Percentiles rank a stretch among this genome's conserved stretches.
phyloP scores from a whole-genome alignment of 2,329 filamentous ascomycete species.

The Claviceps africana region DNA sequence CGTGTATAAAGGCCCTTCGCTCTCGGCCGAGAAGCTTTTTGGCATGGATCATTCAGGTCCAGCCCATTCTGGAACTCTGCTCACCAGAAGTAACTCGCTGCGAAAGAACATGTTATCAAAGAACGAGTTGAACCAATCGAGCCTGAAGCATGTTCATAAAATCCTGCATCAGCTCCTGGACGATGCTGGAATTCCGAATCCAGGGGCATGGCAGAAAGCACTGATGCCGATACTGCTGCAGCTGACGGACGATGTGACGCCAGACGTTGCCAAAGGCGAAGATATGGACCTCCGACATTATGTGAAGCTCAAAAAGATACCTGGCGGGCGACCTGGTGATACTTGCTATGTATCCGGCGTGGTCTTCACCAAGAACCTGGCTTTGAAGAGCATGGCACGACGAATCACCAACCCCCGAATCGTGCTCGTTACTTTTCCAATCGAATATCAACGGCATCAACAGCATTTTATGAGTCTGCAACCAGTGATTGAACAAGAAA shows the following conservation, averaged over 20 bases:
- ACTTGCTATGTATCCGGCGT: constrained; percentile 94
- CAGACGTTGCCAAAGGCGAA: constrained; percentile 78
- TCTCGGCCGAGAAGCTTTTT: constrained; percentile 37
- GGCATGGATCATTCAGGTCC: constrained; percentile 31
- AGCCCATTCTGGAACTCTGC: constrained; percentile 27
- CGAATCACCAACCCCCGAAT: constrained; percentile 75
- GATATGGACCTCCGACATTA: constrained; percentile 97
- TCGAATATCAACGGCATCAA: constrained; percentile 83
- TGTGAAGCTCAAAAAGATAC: constrained; percentile 93
- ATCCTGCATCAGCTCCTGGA: constrained; percentile 71
- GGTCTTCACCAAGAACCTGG: constrained; percentile 94
- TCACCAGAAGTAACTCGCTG: constrained; percentile 74
- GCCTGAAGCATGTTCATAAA: constrained; percentile 74
- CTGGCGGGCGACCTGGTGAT: constrained; percentile 76
- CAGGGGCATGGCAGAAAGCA: constrained; percentile 74
- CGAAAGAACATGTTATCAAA: constrained; percentile 58
- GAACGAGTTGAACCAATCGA: constrained; percentile 77
- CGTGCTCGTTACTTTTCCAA: constrained; percentile 82
- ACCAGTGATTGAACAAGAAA: constrained; percentile 90
- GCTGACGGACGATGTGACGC: constrained; percentile 88
- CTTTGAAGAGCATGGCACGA: constrained; percentile 89
- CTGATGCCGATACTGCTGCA: constrained; percentile 79
- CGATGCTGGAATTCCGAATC: constrained; percentile 60
- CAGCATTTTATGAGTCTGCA: constrained; percentile 95
- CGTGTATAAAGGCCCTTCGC: constrained; percentile 41